phyloP scores from a whole-genome alignment of 2,329 filamentous ascomycete species.

The Neocatenulostroma microsporum region DNA sequence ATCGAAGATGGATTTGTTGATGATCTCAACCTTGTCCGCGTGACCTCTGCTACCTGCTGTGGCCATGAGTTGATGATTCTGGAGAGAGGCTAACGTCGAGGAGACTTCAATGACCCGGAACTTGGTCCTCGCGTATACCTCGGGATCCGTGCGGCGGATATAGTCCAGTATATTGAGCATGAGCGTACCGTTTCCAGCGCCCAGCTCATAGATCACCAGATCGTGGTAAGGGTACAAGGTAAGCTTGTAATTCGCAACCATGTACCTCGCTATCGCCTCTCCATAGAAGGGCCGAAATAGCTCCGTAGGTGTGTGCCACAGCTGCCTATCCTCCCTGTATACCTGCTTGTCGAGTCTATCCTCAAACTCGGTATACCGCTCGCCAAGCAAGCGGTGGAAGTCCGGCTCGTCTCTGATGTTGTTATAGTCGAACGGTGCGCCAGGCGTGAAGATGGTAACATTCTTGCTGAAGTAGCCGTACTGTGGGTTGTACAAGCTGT shows the following conservation, averaged over 20 bases:
- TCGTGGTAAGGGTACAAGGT: conserved; percentile 93
- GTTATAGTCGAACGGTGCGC: conserved; percentile 84
- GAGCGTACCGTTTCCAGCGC: conserved; percentile 89
- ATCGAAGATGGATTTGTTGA: conserved; percentile 91
- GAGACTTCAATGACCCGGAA: conserved; percentile 97
- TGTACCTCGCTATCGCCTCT: conserved; percentile 91
- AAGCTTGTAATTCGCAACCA: conserved; percentile 92
- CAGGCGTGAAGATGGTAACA: conserved; percentile 66
- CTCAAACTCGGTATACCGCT: conserved; percentile 84
- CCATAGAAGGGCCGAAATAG: conserved; percentile 95
- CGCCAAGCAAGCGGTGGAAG: conserved; percentile 68
- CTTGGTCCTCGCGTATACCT: conserved; percentile 87
- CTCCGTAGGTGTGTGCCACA: conserved; percentile 98
- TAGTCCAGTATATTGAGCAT: conserved; percentile 98
- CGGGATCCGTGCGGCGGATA: conserved; percentile 78
- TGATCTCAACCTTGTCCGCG: conserved; percentile 78
- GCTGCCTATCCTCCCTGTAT: conserved; percentile 69
- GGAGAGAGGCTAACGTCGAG: conserved; percentile 66
- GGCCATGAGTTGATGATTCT: conserved; percentile 61
- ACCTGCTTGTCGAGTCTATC: conserved; percentile 69
- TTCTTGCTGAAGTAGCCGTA: conserved; percentile 30
- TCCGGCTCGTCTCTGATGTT: conserved; percentile 72
- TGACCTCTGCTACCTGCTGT: conserved; percentile 67
- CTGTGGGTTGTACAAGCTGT: conserved; percentile 41
- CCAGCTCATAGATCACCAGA: conserved; percentile 97